Evolutionary conservation across 75 land plant genomes (phyloP).

Genomic region (Gnetum montanum): DNA sequence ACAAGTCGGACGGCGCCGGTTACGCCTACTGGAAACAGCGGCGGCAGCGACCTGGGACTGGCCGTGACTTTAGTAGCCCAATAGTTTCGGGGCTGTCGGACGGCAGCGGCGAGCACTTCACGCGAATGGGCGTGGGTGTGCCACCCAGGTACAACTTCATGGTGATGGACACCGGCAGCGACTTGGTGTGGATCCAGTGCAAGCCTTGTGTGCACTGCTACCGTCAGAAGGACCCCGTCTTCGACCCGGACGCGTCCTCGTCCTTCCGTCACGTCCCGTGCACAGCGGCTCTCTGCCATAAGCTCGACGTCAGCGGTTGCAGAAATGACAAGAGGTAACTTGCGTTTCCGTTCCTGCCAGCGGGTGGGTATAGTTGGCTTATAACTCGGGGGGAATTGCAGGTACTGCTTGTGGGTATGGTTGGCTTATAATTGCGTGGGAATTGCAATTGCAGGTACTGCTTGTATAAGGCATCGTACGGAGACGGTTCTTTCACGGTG

Average conservation of each 20-base stretch:
- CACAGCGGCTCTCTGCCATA: conserved; percentile 35
- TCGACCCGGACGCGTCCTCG: conserved; percentile 40
- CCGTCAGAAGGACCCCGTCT: conserved; percentile 58
- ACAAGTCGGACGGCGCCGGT: no score
- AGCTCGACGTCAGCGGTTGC: conserved; percentile 50
- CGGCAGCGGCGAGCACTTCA: conserved; percentile 88
- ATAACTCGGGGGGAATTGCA: no score
- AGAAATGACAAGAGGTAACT: conserved; percentile 19
- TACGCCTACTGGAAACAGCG: background rate
- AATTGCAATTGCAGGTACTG: no score
- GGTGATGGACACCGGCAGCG: conserved; percentile 83
- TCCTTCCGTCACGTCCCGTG: conserved; percentile 43
- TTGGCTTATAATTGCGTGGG: no score
- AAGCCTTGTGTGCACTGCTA: conserved; percentile 68
- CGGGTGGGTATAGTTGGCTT: no score
- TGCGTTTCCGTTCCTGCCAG: conserved; percentile 62
- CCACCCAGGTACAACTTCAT: conserved; percentile 42
- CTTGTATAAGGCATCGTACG: no score
- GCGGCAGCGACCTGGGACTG: conserved; percentile 2
- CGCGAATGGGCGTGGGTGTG: conserved; percentile 63
- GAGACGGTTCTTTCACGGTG: conserved; percentile 65
- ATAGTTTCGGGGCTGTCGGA: conserved; percentile 60
- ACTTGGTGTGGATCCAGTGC: conserved; percentile 75
- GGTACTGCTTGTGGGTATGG: no score
- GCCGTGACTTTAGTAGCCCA: conserved; percentile 36